These are phyloP conservation scores for Trametes cingulata DNA, from an alignment of 768 basidiomycete species.

Conservation along the genomic window DNA sequence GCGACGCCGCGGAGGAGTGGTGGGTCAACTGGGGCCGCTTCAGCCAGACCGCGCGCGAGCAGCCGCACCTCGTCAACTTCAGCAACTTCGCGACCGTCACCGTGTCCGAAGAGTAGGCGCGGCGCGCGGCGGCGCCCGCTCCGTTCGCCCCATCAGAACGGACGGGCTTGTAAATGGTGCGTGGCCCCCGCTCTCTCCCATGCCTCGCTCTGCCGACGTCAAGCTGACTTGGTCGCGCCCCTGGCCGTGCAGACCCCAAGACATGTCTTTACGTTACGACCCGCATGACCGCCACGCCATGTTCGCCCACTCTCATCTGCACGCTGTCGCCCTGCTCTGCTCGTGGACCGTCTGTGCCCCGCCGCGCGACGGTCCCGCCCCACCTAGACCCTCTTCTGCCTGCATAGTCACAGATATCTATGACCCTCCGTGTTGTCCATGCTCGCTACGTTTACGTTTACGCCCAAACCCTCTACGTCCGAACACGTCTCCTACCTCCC, in stretches of 20 bases:
- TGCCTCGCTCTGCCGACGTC: not conserved
- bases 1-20: slow-evolving; percentile 63
- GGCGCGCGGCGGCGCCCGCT: not conserved
- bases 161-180: not conserved
- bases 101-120: slow-evolving; percentile 2
- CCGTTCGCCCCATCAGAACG: not conserved
- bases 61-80: slow-evolving; percentile 14
- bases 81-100: slow-evolving; percentile 17
- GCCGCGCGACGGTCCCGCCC: not conserved
- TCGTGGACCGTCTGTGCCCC: not conserved
- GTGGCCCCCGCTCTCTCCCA: not conserved
- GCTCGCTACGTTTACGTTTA: not conserved
- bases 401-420: not conserved
- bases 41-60: slow-evolving; percentile 36
- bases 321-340: slow-evolving; percentile 12
- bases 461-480: not conserved
- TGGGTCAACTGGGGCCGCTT: slow-evolving; percentile 60
- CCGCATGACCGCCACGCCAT: slow-evolving; percentile 6
- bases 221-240: not conserved
- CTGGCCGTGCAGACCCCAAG: not conserved
- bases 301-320: not conserved
- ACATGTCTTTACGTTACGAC: not conserved
- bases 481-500: no score
- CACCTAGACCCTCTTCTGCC: not conserved
- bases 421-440: not conserved